Evolutionary conservation across 2,329 filamentous ascomycete genomes (phyloP), one percentile per base, ranked within the genome.

Genomic region (Cladophialophora exuberans): DNA sequence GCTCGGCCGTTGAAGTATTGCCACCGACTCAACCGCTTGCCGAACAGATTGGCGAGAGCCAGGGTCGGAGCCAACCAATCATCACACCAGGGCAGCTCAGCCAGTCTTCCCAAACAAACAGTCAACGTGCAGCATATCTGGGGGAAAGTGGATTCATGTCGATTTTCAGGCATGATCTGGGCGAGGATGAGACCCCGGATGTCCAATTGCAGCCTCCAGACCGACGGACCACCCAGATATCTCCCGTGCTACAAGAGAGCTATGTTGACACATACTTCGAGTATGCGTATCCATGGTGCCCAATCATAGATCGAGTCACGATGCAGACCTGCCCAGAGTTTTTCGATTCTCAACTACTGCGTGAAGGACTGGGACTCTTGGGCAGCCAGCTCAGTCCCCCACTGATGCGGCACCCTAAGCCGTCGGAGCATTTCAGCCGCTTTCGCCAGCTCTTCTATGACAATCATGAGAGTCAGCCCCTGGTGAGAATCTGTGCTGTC

Each of bases 221-320:
- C 4, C 30, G 9, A 23, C 11, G 9, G 25, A 5, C 43, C 3
- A 35, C 17, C 13, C 10, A 11, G 15, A 6, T 46, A n/a, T 7
- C 35, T 7, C 48, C 69, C 54, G 68, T 69, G 5, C 64, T 76
- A 0, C 69, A 71, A 38, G 69, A 75, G 41, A 73, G 69, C 23
- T 76, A 75, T 52, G 66, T 68, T 3, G 74, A 76, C 28, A 76
- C 73, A 0, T 76, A 76, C 26, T 71, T 68, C 25, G 70, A 75
- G 44, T 75, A 74, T 52, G 74, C 71, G 47, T 74, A 75, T 36
- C 54, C 73, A 1, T 76, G 73, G 72, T 76, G 73, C 54, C 74
- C 74, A 1, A 69, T 76, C 0, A 63, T 76, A 1, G 72, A 76
- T 28, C 58, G 62, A 1, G 60, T 30, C 11, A 25, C 22, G 18